phyloP scores from a whole-genome alignment of 2,329 filamentous ascomycete genomes.

The Pseudogymnoascus sp. region DNA sequence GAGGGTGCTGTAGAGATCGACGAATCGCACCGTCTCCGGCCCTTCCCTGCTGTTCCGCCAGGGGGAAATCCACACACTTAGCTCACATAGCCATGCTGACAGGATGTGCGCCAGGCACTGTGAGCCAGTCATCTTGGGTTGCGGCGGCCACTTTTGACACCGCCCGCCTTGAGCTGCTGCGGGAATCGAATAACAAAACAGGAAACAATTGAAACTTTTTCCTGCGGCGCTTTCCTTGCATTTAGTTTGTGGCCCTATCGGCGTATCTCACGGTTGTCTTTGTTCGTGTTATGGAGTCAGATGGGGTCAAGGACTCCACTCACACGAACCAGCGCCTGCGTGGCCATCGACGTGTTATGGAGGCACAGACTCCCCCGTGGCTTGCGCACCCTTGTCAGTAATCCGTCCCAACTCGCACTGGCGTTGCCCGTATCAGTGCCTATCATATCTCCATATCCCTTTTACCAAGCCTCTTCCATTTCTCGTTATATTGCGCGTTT shows the following conservation, averaged over 20 bases:
- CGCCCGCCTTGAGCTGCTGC: not conserved
- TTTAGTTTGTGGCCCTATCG: not conserved
- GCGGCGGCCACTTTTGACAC: not conserved
- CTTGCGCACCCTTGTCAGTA: not conserved
- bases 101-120: not conserved
- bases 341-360: not conserved
- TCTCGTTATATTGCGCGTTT: not conserved
- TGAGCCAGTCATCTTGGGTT: not conserved
- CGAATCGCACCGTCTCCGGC: not conserved
- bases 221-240: not conserved
- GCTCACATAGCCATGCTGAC: not conserved
- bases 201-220: not conserved
- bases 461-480: not conserved
- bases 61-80: not conserved
- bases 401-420: not conserved
- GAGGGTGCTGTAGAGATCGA: not conserved
- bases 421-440: not conserved
- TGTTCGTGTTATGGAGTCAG: not conserved
- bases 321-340: not conserved
- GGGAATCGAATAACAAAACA: not conserved
- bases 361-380: not conserved
- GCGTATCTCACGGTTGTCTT: not conserved
- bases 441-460: not conserved
- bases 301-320: not conserved
- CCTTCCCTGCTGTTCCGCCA: not conserved